Base-by-base conservation (phyloP, 176 grass and related monocot species). In the Sorghum bicolor region DNA sequence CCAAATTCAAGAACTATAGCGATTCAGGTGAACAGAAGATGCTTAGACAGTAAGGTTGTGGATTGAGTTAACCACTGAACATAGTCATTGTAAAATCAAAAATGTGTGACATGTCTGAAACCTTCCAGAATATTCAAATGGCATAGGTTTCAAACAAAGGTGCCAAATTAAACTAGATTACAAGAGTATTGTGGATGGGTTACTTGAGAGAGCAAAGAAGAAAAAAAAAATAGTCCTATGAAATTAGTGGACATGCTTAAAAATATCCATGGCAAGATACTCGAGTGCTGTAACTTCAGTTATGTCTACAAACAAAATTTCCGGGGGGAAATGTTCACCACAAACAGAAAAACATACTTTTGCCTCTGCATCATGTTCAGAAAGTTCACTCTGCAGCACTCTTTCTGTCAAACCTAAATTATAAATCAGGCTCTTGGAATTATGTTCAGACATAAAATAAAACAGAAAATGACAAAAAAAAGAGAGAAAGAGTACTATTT, bases 361-460 rank as follows among this genome's bases (percentile, higher is more conserved):
- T 80, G 86, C 82, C 77, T 97, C 94, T 22, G 94, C 92, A 29
- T 94, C 94, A 20, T 36, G 36, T 53, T 97, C 92, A 40, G 94
- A 89, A 65, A 92, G 55, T 29, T 82, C 75, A 86, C 92, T 94
- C 67, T 86, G 63, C 19, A 94, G 61, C 31, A 97, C 94, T 66
- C 75, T 90, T 77, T 90, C 82, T 31, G 89, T 92, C 89, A 97
- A 85, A 71, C 94, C 94, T 97, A 86, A 82, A 86, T 77, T 77
- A 70, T 24, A 32, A 64, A 69, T 44, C 29, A 88, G 33, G 28
- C 2, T 11, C 32, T 29, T 33, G 79, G 25, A 84, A 57, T 55
- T 65, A 66, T 74, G 57, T 84, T 83, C 22, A 74, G 19, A 67
- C 0, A 74, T 29, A 48, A 34, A 8, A 20, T 37, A 19, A 14